These are phyloP conservation scores for Talaromyces sp. DNA, from an alignment of 2,329 filamentous ascomycete species.

Conservation along the genomic window DNA sequence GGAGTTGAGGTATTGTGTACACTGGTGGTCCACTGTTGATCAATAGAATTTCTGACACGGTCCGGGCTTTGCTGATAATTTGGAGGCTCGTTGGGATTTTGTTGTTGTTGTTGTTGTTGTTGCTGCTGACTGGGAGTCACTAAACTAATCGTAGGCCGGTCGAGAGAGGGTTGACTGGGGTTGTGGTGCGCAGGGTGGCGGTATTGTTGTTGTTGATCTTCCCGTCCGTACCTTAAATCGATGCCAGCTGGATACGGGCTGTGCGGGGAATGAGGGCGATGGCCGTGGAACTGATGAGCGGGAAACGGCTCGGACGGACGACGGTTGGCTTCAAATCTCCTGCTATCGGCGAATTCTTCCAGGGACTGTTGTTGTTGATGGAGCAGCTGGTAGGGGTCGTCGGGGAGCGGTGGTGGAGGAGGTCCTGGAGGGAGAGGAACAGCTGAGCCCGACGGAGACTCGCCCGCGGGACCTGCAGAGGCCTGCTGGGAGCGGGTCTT, in stretches of 20 bases:
- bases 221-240: conserved; percentile 10
- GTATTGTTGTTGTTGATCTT: conserved; percentile 17
- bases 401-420: conserved; percentile 1
- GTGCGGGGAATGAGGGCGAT: conserved; percentile 11
- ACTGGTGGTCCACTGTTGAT: conserved; percentile 6
- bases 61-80: conserved; percentile 21
- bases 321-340: not conserved
- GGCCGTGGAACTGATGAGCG: not conserved
- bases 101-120: conserved; percentile 9
- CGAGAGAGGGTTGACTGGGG: not conserved
- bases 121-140: conserved; percentile 8
- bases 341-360: not conserved
- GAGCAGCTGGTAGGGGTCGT: conserved; percentile 2
- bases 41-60: conserved; percentile 24
- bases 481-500: conserved; percentile 21
- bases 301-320: conserved; percentile 10
- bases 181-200: conserved; percentile 18
- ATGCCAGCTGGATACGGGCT: conserved; percentile 4
- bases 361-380: conserved; percentile 2
- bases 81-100: conserved; percentile 24
- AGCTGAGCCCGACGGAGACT: conserved; percentile 13
- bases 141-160: conserved; percentile 19
- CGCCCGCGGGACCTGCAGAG: conserved; percentile 12
- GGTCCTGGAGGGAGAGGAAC: not conserved
- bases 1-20: conserved; percentile 18